Conservation (phyloP, 257 asterid genomes). For the Plantago ovata region DNA sequence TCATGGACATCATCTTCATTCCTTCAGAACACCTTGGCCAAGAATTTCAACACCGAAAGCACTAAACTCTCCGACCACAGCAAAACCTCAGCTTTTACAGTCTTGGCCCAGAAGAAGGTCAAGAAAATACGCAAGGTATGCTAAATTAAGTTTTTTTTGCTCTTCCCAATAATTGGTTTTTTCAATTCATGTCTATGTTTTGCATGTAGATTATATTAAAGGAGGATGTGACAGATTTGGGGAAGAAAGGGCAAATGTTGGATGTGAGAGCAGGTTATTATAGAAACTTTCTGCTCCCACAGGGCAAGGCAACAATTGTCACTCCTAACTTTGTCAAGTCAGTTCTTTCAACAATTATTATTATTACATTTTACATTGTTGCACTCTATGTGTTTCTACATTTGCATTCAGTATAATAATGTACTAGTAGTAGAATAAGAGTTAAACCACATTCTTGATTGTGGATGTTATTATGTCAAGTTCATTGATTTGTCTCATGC, state of each 20-base stretch:
- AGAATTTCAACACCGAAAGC: constrained; percentile 21
- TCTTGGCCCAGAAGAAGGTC: constrained; percentile 78
- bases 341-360: constrained; percentile 5
- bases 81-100: constrained; percentile 32
- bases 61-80: constrained; percentile 26
- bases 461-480: neutral
- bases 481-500: neutral
- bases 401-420: neutral
- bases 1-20: constrained; percentile 73
- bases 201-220: constrained; percentile 68
- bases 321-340: constrained; percentile 76
- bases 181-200: neutral
- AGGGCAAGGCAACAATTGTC: constrained; percentile 79
- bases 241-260: constrained; percentile 80
- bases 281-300: constrained; percentile 70
- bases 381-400: neutral
- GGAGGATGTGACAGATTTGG: constrained; percentile 77
- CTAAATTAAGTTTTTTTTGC: neutral
- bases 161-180: constrained; percentile 1
- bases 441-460: neutral
- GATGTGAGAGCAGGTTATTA: constrained; percentile 87
- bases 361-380: neutral
- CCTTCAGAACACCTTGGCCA: constrained; percentile 46
- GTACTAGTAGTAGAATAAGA: neutral
- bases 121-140: constrained; percentile 67